Base-by-base conservation (phyloP, 1,284 basidiomycete genomes). In the Ganoderma lingzhi region DNA sequence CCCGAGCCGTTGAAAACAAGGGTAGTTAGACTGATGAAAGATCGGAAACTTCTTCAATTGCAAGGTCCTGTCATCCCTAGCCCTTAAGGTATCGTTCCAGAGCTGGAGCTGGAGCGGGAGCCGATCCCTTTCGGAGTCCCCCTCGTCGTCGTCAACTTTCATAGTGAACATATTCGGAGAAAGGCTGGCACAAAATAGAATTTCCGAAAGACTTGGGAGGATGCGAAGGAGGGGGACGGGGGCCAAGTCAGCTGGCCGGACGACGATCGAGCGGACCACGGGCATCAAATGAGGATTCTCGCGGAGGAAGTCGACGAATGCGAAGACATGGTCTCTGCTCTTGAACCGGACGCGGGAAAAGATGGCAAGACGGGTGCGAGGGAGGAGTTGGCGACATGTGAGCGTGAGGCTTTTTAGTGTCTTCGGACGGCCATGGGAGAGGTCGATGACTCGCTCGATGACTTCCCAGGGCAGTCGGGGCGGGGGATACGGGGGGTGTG, bases 371-470 rank as follows among this genome's bases (percentile, higher is more conserved):
- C 6, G 56, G 32, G 35, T 59, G 19, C 35, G 56, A 23, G 35
- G 56, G 8, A 17, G 56, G 19, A 59, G 35, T 39, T 59, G 56
- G 17, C 56, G 56, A 59, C 56, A 59, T 9, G 56, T n/a, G 35
- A 39, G 56, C 19, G 56, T 1, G 9, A 59, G 35, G 35, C 8
- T 59, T 6, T 6, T 10, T 9, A 59, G 35, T 0, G 56, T 32
- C 1, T n/a, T 19, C 15, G 6, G 45, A n/a, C 8, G 39, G 12
- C 12, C 8, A 14, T 2, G 6, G 12, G 39, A 41, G 2, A 41
- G 39, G 12, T 41, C 39, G 39, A 12, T 41, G 39, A 41, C 39
- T 9, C 39, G 39, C 39, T 41, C 39, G 39, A 41, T 41, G 39
- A 41, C 39, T 41, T 41, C 39, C 39, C 39, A 41, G 10, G 39